These are phyloP conservation scores for Monosporascus ibericus DNA, from an alignment of 2,329 filamentous ascomycete species.

Conservation along the genomic window DNA sequence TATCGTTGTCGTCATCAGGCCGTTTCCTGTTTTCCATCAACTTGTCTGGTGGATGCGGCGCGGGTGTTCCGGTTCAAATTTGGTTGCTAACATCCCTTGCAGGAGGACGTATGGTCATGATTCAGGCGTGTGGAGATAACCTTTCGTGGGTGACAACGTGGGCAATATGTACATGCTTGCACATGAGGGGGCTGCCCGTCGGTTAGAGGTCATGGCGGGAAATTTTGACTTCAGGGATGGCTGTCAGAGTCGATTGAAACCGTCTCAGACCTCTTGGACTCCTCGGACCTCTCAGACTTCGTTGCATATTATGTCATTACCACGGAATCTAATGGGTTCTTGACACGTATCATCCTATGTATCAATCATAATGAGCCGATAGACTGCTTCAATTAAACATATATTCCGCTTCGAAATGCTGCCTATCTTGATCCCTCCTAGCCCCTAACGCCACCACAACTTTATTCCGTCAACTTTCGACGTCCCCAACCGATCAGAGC, in stretches of 20 bases:
- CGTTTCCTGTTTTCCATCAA: background rate
- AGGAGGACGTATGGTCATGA: slow-evolving; percentile 71
- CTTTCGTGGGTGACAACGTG: slow-evolving; percentile 15
- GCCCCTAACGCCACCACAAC: too few species aligned
- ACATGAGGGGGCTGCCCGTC: slow-evolving; percentile 14
- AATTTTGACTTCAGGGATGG: background rate
- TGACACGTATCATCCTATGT: too few species aligned
- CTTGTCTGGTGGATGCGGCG: background rate
- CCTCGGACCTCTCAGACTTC: too few species aligned
- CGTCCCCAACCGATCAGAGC: too few species aligned
- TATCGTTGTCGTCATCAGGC: background rate
- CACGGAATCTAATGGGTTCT: too few species aligned
- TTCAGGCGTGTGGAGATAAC: slow-evolving; percentile 6
- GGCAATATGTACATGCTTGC: slow-evolving; percentile 19
- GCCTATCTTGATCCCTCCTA: too few species aligned
- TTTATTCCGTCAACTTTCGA: too few species aligned
- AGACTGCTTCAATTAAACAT: too few species aligned
- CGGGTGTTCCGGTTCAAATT: background rate
- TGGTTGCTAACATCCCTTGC: slow-evolving; percentile 25
- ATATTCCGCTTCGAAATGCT: too few species aligned
- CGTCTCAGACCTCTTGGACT: too few species aligned
- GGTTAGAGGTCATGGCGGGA: background rate
- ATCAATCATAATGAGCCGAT: too few species aligned
- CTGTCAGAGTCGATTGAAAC: background rate
- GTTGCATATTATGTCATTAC: too few species aligned